Conservation (phyloP, 345 rosid species). For the Lumnitzera racemosa region DNA sequence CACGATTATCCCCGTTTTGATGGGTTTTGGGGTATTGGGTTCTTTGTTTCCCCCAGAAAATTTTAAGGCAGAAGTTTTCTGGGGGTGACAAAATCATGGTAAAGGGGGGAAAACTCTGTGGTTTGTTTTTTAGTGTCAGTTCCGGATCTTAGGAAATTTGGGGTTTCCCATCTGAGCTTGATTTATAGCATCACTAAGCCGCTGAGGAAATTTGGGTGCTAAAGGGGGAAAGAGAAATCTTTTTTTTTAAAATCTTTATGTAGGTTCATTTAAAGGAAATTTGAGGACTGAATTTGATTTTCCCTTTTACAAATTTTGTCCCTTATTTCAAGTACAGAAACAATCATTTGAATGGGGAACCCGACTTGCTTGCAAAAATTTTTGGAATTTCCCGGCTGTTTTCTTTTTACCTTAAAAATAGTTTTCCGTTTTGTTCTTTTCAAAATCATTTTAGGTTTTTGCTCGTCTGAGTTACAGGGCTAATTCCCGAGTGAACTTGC, state of each 20-base stretch:
- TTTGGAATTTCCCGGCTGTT: constrained; percentile 79
- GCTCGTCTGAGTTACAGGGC: not conserved
- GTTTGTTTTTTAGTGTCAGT: constrained; percentile 63
- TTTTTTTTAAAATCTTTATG: constrained; percentile 82
- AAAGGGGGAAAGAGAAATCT: constrained; percentile 95
- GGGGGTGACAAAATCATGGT: constrained; percentile 51
- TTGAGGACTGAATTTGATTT: constrained; percentile 84
- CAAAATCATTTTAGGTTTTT: not conserved
- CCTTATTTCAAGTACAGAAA: constrained; percentile 72
- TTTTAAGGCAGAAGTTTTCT: constrained; percentile 46
- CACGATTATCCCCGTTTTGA: constrained; percentile 68
- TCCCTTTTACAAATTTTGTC: constrained; percentile 80
- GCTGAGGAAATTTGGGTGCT: constrained; percentile 90
- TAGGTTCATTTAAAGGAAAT: constrained; percentile 85
- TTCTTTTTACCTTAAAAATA: not conserved
- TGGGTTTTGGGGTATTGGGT: constrained; percentile 58
- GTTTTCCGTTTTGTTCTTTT: not conserved
- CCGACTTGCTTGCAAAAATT: constrained; percentile 97
- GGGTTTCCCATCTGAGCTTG: constrained; percentile 72
- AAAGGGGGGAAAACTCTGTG: constrained; percentile 73
- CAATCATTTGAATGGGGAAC: constrained; percentile 63
- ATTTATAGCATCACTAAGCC: constrained; percentile 80
- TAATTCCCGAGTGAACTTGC: not conserved
- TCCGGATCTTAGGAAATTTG: constrained; percentile 66
- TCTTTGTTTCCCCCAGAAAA: constrained; percentile 43